These are phyloP conservation scores for Trichoderma atrobrunneum DNA, from an alignment of 2,329 filamentous ascomycete genomes.

Conservation along the genomic window DNA sequence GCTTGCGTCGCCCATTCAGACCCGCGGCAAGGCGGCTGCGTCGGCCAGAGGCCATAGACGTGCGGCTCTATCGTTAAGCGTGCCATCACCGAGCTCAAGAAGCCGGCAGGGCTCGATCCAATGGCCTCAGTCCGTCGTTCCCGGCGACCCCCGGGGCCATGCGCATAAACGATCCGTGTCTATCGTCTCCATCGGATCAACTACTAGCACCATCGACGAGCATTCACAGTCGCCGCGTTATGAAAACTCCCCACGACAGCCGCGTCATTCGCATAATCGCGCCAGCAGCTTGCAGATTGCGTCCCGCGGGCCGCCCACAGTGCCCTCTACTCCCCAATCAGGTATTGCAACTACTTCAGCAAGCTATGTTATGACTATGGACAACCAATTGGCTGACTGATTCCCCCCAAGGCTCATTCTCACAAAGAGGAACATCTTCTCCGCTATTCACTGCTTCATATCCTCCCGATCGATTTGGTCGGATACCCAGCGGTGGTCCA, in stretches of 20 bases:
- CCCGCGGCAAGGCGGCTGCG: constrained; percentile 41
- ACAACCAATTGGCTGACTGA: constrained; percentile 7
- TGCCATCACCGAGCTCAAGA: constrained; percentile 45
- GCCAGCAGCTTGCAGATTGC: constrained; percentile 78
- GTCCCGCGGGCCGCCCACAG: constrained; percentile 41
- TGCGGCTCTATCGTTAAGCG: constrained; percentile 63
- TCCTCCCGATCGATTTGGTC: constrained; percentile 47
- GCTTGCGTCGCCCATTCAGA: constrained; percentile 43
- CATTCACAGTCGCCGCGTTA: constrained; percentile 41
- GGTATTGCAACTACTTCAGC: constrained; percentile 31
- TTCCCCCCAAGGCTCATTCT: constrained; percentile 6
- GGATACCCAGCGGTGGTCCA: constrained; percentile 39
- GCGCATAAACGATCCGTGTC: constrained; percentile 74
- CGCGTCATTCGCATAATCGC: constrained; percentile 62
- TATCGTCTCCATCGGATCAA: constrained; percentile 72
- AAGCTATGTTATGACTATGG: background rate
- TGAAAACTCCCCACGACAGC: constrained; percentile 41
- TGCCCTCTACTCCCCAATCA: constrained; percentile 39
- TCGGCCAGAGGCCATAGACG: constrained; percentile 57
- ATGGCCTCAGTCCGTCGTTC: constrained; percentile 40
- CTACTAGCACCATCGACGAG: constrained; percentile 46
- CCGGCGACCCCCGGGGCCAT: constrained; percentile 44
- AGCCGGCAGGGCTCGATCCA: constrained; percentile 48
- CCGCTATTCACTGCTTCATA: constrained; percentile 56
- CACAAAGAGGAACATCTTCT: constrained; percentile 45